Evolutionary conservation across 768 basidiomycete genomes (phyloP).

Genomic region (Suillus alpinus): DNA sequence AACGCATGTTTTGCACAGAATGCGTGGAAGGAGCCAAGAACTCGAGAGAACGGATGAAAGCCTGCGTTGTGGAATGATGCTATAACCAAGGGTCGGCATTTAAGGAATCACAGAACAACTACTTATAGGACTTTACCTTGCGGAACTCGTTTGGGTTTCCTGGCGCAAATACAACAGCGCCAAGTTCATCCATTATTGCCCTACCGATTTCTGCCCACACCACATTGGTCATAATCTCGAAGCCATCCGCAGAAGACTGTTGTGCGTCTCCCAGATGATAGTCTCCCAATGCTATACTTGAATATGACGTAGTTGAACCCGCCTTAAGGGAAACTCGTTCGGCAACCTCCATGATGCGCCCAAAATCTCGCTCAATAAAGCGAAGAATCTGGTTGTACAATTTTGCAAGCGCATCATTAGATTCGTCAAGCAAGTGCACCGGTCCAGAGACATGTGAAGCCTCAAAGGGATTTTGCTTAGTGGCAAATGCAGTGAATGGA

Average conservation of each 20-base stretch:
- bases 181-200: slow-evolving; percentile 83
- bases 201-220: slow-evolving; percentile 84
- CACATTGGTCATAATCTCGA: slow-evolving; percentile 84
- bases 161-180: slow-evolving; percentile 80
- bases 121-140: slow-evolving; percentile 45
- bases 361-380: slow-evolving; percentile 76
- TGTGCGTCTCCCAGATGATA: slow-evolving; percentile 6
- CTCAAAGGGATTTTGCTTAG: slow-evolving; percentile 40
- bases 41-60: slow-evolving; percentile 81
- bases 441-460: slow-evolving; percentile 30
- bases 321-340: slow-evolving; percentile 61
- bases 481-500: slow-evolving; percentile 46
- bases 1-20: slow-evolving; percentile 69
- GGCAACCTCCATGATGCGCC: slow-evolving; percentile 71
- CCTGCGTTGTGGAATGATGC: slow-evolving; percentile 83
- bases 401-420: slow-evolving; percentile 64
- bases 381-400: slow-evolving; percentile 81
- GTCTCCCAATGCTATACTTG: slow-evolving; percentile 1
- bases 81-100: slow-evolving; percentile 28
- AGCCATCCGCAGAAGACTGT: slow-evolving; percentile 38
- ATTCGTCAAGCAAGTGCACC: slow-evolving; percentile 60
- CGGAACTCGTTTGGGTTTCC: slow-evolving; percentile 90
- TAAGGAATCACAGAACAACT: not conserved
- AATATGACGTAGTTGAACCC: slow-evolving; percentile 24
- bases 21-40: slow-evolving; percentile 72